Evolutionary conservation across 176 grass and related monocot genomes (phyloP).

Genomic region (Dendrocalamus sinicus): DNA sequence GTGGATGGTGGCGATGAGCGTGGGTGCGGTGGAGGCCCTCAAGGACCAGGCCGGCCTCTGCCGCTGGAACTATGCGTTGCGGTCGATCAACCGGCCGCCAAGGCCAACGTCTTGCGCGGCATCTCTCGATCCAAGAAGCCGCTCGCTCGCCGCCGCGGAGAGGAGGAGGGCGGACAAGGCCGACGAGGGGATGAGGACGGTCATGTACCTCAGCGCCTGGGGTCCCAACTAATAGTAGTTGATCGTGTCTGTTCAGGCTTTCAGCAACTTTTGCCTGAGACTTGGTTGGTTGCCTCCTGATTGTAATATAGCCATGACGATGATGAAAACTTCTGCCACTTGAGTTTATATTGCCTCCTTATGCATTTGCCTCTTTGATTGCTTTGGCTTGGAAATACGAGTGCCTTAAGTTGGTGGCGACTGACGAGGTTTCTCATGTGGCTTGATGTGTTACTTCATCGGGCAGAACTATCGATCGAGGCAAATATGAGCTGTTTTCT

Average conservation of each 20-base stretch:
- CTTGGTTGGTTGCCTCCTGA: not conserved
- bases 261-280: not conserved
- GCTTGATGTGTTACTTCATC: not conserved
- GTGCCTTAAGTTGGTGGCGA: not conserved
- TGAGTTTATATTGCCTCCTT: not conserved
- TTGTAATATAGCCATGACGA: not conserved
- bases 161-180: constrained; percentile 33
- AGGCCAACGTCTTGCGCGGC: constrained; percentile 29
- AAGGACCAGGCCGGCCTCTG: too few species aligned
- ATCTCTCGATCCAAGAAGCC: constrained; percentile 34
- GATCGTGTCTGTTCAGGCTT: not conserved
- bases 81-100: constrained; percentile 49
- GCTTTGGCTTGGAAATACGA: not conserved
- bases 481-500: not conserved
- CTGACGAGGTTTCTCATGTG: not conserved
- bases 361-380: not conserved
- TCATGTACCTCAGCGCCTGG: constrained; percentile 80
- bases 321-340: not conserved
- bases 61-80: constrained; percentile 57
- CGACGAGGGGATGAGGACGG: constrained; percentile 62
- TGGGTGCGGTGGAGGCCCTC: too few species aligned
- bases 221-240: constrained; percentile 31
- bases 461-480: not conserved
- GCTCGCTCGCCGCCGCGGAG: not conserved
- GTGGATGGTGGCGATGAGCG: too few species aligned